These are phyloP conservation scores for Porcisia deanei DNA, from an alignment of 208 protist species.

Conservation along the genomic window DNA sequence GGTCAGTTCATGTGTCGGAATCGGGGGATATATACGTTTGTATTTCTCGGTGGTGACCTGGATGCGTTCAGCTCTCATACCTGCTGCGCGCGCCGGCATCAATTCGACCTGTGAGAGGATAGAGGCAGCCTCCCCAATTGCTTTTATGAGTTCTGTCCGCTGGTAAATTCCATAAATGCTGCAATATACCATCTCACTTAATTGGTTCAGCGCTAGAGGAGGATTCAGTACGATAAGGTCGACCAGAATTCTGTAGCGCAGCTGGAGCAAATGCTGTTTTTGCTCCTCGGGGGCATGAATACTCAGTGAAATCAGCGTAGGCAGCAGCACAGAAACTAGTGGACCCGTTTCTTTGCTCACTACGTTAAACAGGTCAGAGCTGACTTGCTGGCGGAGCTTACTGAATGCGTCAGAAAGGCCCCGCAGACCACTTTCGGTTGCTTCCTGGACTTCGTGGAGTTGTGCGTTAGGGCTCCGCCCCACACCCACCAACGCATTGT, in stretches of 20 bases:
- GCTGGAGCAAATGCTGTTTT: constrained; percentile 36
- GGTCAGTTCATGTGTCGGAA: constrained; percentile 29
- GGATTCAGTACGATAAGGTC: constrained; percentile 57
- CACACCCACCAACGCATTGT: constrained; percentile 66
- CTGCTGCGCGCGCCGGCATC: neutral
- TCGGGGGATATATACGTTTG: constrained; percentile 74
- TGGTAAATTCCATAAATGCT: constrained; percentile 70
- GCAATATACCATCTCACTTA: constrained; percentile 61
- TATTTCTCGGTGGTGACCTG: neutral
- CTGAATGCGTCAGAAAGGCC: constrained; percentile 37
- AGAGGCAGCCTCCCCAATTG: constrained; percentile 62
- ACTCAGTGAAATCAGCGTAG: constrained; percentile 45
- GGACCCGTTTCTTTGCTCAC: constrained; percentile 38
- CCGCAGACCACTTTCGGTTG: constrained; percentile 49
- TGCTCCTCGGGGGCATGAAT: constrained; percentile 68
- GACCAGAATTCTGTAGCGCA: constrained; percentile 51
- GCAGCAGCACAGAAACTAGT: constrained; percentile 54
- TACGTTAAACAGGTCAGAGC: constrained; percentile 17
- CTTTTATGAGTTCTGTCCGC: constrained; percentile 56
- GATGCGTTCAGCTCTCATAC: neutral
- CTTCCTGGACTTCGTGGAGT: constrained; percentile 66
- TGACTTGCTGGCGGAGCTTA: constrained; percentile 27
- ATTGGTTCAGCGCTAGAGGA: constrained; percentile 38
- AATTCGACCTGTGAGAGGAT: constrained; percentile 45
- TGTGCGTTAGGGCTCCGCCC: constrained; percentile 60